Evolutionary conservation across 2,329 filamentous ascomycete genomes (phyloP).

Genomic region (Neopestalotiopsis clavispora): DNA sequence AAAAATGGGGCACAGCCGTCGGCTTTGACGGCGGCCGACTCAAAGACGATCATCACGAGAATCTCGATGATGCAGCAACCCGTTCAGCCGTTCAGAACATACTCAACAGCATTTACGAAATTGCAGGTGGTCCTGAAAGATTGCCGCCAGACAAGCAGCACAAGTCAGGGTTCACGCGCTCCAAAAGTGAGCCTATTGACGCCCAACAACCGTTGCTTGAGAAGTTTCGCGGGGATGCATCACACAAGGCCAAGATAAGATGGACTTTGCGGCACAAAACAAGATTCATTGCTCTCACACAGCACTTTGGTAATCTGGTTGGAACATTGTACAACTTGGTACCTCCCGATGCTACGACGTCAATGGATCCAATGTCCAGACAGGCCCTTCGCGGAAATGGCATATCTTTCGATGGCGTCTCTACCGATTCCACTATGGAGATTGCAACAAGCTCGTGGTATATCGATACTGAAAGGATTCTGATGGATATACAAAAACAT

Average conservation of each 20-base stretch:
- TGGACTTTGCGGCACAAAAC: constrained; percentile 11
- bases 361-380: background rate
- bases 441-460: background rate
- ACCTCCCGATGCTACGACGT: background rate
- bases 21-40: background rate
- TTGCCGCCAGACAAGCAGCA: background rate
- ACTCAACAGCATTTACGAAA: background rate
- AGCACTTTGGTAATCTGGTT: constrained; percentile 11
- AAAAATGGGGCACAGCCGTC: constrained; percentile 11
- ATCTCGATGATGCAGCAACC: constrained; percentile 7
- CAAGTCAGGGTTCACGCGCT: background rate
- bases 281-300: background rate
- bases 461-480: background rate
- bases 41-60: constrained; percentile 7
- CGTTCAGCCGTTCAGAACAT: background rate
- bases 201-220: background rate
- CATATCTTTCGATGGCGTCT: background rate
- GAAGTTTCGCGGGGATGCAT: background rate
- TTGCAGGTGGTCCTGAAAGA: background rate
- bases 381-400: background rate
- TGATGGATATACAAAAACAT: background rate
- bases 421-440: too few species aligned
- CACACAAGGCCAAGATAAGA: constrained; percentile 5
- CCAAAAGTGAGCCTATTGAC: background rate
- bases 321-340: background rate